A percentile compares a stretch with the other conserved stretches of the same genome.
These are phyloP conservation scores for Schoenoplectus triqueter DNA, from an alignment of 202 grass and related monocot species.

Conservation along the genomic window DNA sequence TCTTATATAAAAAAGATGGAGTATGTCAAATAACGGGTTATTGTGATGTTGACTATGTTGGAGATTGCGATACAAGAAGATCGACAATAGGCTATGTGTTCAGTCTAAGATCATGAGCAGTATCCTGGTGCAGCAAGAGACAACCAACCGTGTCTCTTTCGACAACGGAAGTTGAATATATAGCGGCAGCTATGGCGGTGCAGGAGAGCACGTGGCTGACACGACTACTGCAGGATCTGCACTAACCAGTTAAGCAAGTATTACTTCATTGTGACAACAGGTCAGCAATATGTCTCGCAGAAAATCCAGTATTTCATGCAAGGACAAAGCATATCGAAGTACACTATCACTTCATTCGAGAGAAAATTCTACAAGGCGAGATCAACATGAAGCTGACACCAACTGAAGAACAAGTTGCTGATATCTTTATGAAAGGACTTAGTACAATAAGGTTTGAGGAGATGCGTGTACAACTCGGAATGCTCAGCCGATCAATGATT, in stretches of 20 bases:
- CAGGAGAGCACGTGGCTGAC: constrained; percentile 2
- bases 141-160: too few species aligned
- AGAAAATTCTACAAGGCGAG: neutral
- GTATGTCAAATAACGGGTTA: neutral
- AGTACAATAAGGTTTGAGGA: neutral
- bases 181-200: neutral
- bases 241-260: constrained; percentile 4
- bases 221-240: neutral
- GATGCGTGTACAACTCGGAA: neutral
- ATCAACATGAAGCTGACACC: neutral
- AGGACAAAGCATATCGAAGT: neutral
- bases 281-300: neutral
- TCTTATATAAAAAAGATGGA: neutral
- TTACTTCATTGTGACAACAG: neutral
- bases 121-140: too few species aligned
- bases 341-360: constrained; percentile 23
- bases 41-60: neutral
- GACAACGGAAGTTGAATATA: too few species aligned
- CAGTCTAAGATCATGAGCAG: too few species aligned
- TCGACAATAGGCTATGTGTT: too few species aligned
- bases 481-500: neutral
- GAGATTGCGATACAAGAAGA: neutral
- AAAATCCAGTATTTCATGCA: constrained; percentile 23
- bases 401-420: neutral
- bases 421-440: neutral